Evolutionary conservation across 2,329 filamentous ascomycete genomes (phyloP), one percentile per base, ranked within the genome.

Genomic region (Thyridium curvatum): DNA sequence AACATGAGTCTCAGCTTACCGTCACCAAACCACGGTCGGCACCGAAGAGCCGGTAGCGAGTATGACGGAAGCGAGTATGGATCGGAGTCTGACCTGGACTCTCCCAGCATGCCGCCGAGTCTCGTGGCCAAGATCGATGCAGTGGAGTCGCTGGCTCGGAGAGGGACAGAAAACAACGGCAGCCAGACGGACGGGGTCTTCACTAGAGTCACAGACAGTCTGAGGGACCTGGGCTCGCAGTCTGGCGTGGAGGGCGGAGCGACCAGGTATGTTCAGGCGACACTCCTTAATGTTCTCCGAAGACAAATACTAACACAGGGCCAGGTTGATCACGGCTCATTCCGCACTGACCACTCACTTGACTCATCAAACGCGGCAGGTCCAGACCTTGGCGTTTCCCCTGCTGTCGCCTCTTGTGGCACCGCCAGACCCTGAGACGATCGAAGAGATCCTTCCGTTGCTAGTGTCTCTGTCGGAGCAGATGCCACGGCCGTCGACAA

Each of bases 1-100:
- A 62, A 54, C 46, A 57, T 51, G 41, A 74, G 60, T 35, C 58
- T 76, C 6, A 63, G 57, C 31, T 48, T 75, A 42, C 71, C 71
- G 8, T 62, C 64, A 4, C 56, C 63, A 7, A 60, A 60, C 28
- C 59, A 58, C 34, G 66, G 65, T 21, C 61, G 61, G 3, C 77
- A 80, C 48, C 69, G 70, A 42, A 69, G 74, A 43, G 64, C 61
- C 44, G 66, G 61, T 35, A 79, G 72, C 60, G 69, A 77, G 31
- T 86, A 86, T 52, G 82, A 86, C 52, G 82, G 83, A 8, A 85
- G 80, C 48, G 82, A 87, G 54, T 87, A 85, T 54, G 82, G 83
- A 6, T 84, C 78, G 2, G 81, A 85, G 47, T 82, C 79, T 3
- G 83, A 86, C 52, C 63, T 86, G 14, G 82, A 86, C 28, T 71